Percentiles rank a stretch among this genome's conserved stretches.
These are phyloP conservation scores for Claviceps purpurea DNA, from an alignment of 2,329 filamentous ascomycete genomes.

Conservation along the genomic window DNA sequence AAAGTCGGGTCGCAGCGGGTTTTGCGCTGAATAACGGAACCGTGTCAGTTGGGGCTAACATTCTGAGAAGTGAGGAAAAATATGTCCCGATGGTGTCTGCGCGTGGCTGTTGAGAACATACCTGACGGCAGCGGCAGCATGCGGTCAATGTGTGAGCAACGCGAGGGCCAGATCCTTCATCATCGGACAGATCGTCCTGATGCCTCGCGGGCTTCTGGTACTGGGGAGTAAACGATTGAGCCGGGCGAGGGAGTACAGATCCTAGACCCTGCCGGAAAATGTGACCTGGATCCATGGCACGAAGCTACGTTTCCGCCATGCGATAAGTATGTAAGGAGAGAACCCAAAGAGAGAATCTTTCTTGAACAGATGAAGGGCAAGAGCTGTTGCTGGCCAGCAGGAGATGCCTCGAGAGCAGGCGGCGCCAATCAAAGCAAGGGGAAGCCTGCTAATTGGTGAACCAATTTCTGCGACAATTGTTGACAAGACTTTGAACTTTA, in stretches of 20 bases:
- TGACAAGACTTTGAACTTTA: background rate
- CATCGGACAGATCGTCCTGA: conserved; percentile 32
- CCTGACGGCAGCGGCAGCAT: conserved; percentile 68
- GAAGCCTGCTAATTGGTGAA: background rate
- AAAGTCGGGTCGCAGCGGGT: conserved; percentile 90
- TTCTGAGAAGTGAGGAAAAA: background rate
- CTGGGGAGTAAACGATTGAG: conserved; percentile 18
- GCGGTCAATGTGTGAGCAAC: conserved; percentile 71
- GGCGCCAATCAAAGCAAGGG: conserved; percentile 1
- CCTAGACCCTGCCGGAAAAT: conserved; percentile 47
- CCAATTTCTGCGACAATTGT: background rate
- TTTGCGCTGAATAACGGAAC: conserved; percentile 53
- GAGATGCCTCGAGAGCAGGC: background rate
- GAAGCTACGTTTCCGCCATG: background rate
- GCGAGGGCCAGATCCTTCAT: conserved; percentile 40
- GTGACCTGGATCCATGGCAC: conserved; percentile 43
- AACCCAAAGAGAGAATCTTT: background rate
- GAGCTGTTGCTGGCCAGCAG: background rate
- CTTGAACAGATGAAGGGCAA: background rate
- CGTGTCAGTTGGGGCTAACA: background rate
- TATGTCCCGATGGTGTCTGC: background rate
- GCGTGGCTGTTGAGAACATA: conserved; percentile 24
- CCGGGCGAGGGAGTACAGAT: conserved; percentile 26
- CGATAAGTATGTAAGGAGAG: background rate
- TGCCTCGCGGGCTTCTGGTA: conserved; percentile 16